Evolutionary conservation across 352 stramenopile species (phyloP).

Genomic region (Phytophthora colocasiae): DNA sequence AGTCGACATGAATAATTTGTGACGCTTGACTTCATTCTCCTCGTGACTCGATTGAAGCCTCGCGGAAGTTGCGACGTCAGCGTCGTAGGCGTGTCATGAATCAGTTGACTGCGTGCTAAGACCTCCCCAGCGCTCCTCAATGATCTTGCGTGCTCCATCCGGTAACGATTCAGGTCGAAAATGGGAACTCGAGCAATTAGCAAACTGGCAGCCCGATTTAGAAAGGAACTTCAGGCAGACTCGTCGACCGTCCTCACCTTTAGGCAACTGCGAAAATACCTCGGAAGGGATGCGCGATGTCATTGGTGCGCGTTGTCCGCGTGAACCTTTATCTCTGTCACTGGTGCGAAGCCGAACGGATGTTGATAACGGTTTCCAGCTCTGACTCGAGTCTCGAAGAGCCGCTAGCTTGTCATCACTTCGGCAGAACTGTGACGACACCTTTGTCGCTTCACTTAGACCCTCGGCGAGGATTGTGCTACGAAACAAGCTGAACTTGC

Average conservation of each 20-base stretch:
- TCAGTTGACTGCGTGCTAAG: constrained; percentile 2
- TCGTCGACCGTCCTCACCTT: not conserved
- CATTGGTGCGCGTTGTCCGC: not conserved
- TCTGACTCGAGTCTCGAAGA: constrained; percentile 3
- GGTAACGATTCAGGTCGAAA: constrained; percentile 6
- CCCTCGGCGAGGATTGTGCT: not conserved
- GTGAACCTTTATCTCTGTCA: not conserved
- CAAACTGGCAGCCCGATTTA: not conserved
- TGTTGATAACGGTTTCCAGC: not conserved
- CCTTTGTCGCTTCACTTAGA: not conserved
- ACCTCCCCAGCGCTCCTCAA: not conserved
- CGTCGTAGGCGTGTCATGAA: constrained; percentile 3
- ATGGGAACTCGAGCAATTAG: constrained; percentile 14
- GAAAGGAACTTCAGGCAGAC: constrained; percentile 21
- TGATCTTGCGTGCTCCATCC: constrained; percentile 1
- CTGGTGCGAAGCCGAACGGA: not conserved
- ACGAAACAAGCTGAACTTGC: constrained; percentile 21
- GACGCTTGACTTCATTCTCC: too few species aligned
- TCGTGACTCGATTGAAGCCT: too few species aligned
- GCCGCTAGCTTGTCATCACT: constrained; percentile 21
- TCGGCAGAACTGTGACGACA: constrained; percentile 11
- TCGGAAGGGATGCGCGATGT: not conserved
- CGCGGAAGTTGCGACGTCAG: too few species aligned
- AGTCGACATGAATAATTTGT: too few species aligned
- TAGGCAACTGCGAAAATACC: not conserved